These are phyloP conservation scores for Ustilago trichophora DNA, from an alignment of 1,284 basidiomycete species.

Conservation along the genomic window DNA sequence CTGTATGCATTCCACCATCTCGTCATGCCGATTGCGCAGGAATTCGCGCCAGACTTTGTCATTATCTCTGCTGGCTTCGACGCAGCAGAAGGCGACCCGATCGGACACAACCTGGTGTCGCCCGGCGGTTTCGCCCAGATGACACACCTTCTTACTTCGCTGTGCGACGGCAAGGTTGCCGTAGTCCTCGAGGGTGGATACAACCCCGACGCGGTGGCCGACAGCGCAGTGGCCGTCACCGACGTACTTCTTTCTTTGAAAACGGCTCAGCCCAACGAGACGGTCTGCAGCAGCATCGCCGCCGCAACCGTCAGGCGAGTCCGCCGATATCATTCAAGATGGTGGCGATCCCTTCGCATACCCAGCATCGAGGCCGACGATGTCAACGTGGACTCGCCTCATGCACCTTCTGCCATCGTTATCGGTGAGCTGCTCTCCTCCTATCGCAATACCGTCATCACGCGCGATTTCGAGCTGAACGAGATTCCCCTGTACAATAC, in stretches of 20 bases:
- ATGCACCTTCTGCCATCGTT: constrained; percentile 7
- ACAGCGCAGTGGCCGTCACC: constrained; percentile 85
- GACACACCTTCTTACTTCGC: constrained; percentile 92
- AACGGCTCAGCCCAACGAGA: constrained; percentile 74
- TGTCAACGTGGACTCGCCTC: constrained; percentile 7
- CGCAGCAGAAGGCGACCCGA: constrained; percentile 88
- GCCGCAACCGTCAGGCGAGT: constrained; percentile 88
- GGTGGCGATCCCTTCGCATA: constrained; percentile 80
- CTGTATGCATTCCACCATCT: constrained; percentile 94
- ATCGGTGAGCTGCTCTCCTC: constrained; percentile 79
- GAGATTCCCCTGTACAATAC: constrained; percentile 78
- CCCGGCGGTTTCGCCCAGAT: constrained; percentile 97
- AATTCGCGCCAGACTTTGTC: constrained; percentile 94
- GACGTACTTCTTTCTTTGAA: constrained; percentile 84
- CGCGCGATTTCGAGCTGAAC: constrained; percentile 77
- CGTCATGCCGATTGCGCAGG: constrained; percentile 95
- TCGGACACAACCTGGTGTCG: constrained; percentile 88
- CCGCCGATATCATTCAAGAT: constrained; percentile 82
- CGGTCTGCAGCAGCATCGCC: constrained; percentile 67
- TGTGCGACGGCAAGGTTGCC: constrained; percentile 87
- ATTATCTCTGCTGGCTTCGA: constrained; percentile 99
- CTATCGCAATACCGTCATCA: constrained; percentile 82
- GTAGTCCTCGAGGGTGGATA: constrained; percentile 99
- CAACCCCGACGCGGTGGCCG: constrained; percentile 86
- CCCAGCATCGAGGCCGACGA: constrained; percentile 31